Conservation (phyloP, 2,329 filamentous ascomycete species). For the Diplodia corticola region DNA sequence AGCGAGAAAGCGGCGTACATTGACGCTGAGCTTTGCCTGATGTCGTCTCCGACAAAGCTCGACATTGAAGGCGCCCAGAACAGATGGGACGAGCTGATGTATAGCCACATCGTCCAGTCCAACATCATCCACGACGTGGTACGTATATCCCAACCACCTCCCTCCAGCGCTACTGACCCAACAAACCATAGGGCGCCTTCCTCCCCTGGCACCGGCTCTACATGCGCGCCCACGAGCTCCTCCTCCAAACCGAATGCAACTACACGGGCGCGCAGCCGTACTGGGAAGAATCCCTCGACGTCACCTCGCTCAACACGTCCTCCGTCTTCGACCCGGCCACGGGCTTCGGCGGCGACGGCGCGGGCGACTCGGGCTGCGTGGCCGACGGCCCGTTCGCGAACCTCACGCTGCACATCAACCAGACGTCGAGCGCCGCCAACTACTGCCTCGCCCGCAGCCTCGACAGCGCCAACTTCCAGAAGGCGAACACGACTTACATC, state of each 20-base stretch:
- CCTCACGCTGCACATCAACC: slow-evolving; percentile 36
- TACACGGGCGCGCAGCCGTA: slow-evolving; percentile 47
- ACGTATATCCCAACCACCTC: background rate
- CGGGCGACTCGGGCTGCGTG: slow-evolving; percentile 32
- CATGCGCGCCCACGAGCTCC: slow-evolving; percentile 45
- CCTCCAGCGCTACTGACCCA: background rate
- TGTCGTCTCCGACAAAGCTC: slow-evolving; percentile 14
- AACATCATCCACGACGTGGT: slow-evolving; percentile 11
- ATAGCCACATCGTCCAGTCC: slow-evolving; percentile 13
- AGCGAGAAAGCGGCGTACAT: slow-evolving; percentile 22
- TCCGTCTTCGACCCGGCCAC: slow-evolving; percentile 23
- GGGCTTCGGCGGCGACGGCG: slow-evolving; percentile 24
- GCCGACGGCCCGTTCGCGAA: slow-evolving; percentile 40
- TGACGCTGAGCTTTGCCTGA: slow-evolving; percentile 22
- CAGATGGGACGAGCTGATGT: slow-evolving; percentile 22
- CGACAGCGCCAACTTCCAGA: slow-evolving; percentile 2
- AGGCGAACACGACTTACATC: slow-evolving; percentile 5
- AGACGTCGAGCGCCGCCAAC: slow-evolving; percentile 24
- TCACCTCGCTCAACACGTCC: background rate
- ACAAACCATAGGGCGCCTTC: slow-evolving; percentile 30
- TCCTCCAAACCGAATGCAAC: slow-evolving; percentile 47
- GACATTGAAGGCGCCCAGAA: slow-evolving; percentile 1
- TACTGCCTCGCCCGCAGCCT: slow-evolving; percentile 20
- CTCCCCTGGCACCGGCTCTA: slow-evolving; percentile 50
- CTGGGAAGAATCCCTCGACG: slow-evolving; percentile 23